Evolutionary conservation across 352 stramenopile species (phyloP), one percentile per base, ranked within the genome.

Genomic region (Phytophthora cryptogea): DNA sequence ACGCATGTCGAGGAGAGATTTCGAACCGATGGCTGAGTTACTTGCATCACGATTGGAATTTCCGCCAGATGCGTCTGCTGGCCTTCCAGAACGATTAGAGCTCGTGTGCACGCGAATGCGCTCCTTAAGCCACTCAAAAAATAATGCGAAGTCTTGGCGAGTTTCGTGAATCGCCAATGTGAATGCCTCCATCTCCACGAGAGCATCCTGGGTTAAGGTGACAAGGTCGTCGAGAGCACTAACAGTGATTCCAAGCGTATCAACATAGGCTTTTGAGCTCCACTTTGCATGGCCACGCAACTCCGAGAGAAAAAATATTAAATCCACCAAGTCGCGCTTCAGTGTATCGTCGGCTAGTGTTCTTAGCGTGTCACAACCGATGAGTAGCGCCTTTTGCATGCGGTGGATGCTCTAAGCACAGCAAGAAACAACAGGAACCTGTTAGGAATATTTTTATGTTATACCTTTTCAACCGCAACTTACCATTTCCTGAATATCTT

Each of bases 401-500:
- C 78, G 78, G 47, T 80, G 54, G 10, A 86, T 61, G 26, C 78
- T 88, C 78, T 88, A 49, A 9, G 5, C 4, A 6, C 35, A 11
- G n/a, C 16, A 20, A 49, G 28, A 47, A 13, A 40, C 6, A 60
- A 23, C 11, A 14, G 40, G 16, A 9, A 56, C 17, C 7, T 5
- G 37, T 37, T 31, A 56, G 43, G 47, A 26, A 35, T 39, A 16
- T 11, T 42, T 13, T 11, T 4, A 26, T 11, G 36, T 26, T n/a
- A 42, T 7, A 14, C 8, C n/a, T 39, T 39, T n/a, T 10, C 33
- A 6, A n/a, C 33, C 7, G 31, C 17, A n/a, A 63, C 70, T 31
- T 58, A 89, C 83, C 77, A 89, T 86, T 63, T 90, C 83, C 43
- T 90, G 80, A 43, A 92, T 92, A 53, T 92, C 80, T 61, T 92